Evolutionary conservation across 1,284 basidiomycete species (phyloP).

Genomic region (Golubevia pallescens): DNA sequence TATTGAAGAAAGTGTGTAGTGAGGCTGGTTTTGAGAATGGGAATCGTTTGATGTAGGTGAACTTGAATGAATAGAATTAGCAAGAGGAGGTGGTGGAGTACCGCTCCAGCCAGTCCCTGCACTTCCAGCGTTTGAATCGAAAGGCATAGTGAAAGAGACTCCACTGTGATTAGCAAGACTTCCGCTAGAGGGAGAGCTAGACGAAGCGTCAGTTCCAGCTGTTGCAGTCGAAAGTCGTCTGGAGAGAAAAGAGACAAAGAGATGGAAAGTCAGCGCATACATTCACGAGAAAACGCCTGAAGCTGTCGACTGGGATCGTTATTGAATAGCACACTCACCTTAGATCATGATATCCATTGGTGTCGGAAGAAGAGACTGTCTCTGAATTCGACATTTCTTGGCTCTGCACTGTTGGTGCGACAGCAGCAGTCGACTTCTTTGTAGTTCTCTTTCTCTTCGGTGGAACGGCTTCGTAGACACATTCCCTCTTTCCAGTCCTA

Average conservation of each 20-base stretch:
- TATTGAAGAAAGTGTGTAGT: no score
- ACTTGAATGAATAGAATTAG: neutral
- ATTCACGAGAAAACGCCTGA: neutral
- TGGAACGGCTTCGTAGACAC: constrained; percentile 47
- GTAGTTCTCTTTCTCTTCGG: constrained; percentile 32
- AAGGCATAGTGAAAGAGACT: neutral
- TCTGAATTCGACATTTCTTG: neutral
- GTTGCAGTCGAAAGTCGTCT: neutral
- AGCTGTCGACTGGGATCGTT: no score
- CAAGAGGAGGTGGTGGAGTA: neutral
- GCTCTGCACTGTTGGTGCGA: neutral
- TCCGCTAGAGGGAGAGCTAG: neutral
- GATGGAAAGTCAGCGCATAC: neutral
- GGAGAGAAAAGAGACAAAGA: neutral
- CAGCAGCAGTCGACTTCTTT: neutral
- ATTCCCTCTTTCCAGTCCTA: constrained; percentile 49
- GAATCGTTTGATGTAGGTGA: no score
- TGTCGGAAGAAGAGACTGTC: no score
- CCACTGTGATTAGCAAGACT: neutral
- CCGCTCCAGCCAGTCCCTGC: neutral
- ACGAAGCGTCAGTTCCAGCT: neutral
- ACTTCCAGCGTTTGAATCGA: neutral
- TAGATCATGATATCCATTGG: no score
- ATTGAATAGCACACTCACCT: neutral
- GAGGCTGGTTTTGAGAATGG: no score